A percentile compares a stretch with the other conserved stretches of the same genome.
phyloP scores from a whole-genome alignment of 1,284 basidiomycete species.

The Pterula multifida region DNA sequence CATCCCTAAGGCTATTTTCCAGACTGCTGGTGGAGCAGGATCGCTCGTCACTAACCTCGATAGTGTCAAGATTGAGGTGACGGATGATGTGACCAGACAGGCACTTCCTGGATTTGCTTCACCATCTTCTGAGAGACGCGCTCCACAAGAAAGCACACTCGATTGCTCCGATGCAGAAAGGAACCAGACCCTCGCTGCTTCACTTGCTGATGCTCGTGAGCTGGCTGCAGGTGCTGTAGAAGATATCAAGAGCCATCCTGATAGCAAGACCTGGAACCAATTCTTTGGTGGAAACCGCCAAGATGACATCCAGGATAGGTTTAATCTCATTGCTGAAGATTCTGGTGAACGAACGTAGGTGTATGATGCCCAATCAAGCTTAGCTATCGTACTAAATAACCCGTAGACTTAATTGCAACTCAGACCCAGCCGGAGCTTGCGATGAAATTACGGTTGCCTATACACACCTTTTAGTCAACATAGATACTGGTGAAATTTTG shows the following conservation, averaged over 20 bases:
- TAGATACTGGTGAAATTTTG: no score
- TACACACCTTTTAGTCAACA: no score
- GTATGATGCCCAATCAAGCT: no score
- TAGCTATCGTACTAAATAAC: no score
- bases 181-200: not conserved
- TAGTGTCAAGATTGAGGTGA: not conserved
- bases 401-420: not conserved
- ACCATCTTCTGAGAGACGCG: not conserved
- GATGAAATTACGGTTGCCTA: no score
- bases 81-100: not conserved
- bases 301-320: not conserved
- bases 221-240: not conserved
- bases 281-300: not conserved
- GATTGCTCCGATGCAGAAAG: not conserved
- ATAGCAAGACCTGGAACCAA: not conserved
- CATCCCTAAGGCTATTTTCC: not conserved
- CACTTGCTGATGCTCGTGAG: not conserved
- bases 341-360: not conserved
- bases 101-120: not conserved
- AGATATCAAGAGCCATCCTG: not conserved
- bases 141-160: not conserved
- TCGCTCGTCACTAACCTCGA: not conserved
- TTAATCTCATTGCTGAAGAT: constrained; percentile 1
- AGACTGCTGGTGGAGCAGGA: not conserved
- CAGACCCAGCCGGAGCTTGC: not conserved